Base-by-base conservation (phyloP, 768 basidiomycete genomes). In the Hemileccinum rubropunctum region DNA sequence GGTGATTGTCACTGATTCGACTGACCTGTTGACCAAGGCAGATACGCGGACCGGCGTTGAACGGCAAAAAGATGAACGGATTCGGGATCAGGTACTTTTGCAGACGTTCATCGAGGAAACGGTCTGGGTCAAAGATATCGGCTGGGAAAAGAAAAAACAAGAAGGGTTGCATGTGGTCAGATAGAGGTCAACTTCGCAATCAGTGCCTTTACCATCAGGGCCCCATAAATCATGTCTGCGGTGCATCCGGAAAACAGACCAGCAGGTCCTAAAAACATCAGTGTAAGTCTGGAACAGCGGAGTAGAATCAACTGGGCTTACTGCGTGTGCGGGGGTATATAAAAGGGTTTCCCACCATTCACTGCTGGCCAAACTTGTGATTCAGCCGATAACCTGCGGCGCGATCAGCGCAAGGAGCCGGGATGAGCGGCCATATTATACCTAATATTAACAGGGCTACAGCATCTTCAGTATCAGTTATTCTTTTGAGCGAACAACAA, bases 41-140 rank as follows among this genome's bases (percentile, higher is more conserved):
- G 52, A 83, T 81, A 11, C 84, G 72, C 6, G 83, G 84, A 1
- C 82, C 84, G 1, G 81, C 82, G 51, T 84, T 84, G 69, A 86
- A 86, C 0, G 84, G 83, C 4, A 81, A 66, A 64, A 86, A 86
- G 53, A 88, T 86, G 71, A 79, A 84, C 1, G 83, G 82, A 52
- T 84, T 84, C 3, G 75, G 72, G 0, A 69, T 71, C 17, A 83
- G 68, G 50, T 80, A 80, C 56, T 76, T 76, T 47, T 74, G 72
- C 8, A 80, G 56, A 28, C 84, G 71, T 11, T 75, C 73, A 48
- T 86, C 84, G 38, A 85, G 62, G 72, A 82, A 87, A 15, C 84
- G 73, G 54, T 84, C 81, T 1, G 84, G 84, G 57, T 86, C 83
- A 54, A 85, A 86, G 41, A 71, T 56, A n/a, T 64, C 56, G 27